Conservation (phyloP, 2,329 filamentous ascomycete species). For the Westerdykella aurantiaca region DNA sequence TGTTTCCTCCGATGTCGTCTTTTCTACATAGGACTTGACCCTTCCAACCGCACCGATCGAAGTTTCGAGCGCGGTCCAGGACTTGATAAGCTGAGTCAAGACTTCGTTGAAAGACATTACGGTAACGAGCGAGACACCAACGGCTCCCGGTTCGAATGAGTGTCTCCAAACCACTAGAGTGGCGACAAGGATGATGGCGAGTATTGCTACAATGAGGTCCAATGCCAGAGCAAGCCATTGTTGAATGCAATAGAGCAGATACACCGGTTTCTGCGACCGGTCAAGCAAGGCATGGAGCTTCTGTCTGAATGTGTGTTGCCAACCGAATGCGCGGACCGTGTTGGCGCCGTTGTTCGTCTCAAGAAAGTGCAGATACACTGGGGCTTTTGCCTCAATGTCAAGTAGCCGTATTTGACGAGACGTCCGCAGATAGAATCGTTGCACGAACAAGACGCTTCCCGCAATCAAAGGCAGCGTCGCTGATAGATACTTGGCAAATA, state of each 20-base stretch:
- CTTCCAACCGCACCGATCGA: conserved; percentile 44
- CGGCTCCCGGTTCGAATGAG: conserved; percentile 39
- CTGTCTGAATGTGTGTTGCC: not conserved
- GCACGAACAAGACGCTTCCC: conserved; percentile 30
- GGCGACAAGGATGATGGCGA: conserved; percentile 28
- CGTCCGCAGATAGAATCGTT: conserved; percentile 41
- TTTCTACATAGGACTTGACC: no score
- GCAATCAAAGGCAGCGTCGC: conserved; percentile 1
- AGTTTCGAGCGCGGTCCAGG: conserved; percentile 54
- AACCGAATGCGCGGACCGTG: conserved; percentile 42
- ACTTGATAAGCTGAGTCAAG: conserved; percentile 41
- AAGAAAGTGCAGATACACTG: conserved; percentile 44
- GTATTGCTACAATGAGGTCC: conserved; percentile 27
- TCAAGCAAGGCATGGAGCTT: conserved; percentile 18
- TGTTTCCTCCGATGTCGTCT: no score
- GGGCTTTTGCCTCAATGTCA: conserved; percentile 44
- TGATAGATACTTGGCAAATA: not conserved
- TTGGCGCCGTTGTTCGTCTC: conserved; percentile 41
- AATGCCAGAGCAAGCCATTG: conserved; percentile 37
- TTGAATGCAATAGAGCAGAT: conserved; percentile 33
- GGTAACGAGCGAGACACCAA: conserved; percentile 47
- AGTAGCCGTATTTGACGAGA: conserved; percentile 42
- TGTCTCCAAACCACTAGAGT: conserved; percentile 28
- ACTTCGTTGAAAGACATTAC: conserved; percentile 46
- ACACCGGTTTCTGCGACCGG: conserved; percentile 36